Evolutionary conservation across 2,329 filamentous ascomycete genomes (phyloP).

Genomic region (Apiospora rasikravindrae): DNA sequence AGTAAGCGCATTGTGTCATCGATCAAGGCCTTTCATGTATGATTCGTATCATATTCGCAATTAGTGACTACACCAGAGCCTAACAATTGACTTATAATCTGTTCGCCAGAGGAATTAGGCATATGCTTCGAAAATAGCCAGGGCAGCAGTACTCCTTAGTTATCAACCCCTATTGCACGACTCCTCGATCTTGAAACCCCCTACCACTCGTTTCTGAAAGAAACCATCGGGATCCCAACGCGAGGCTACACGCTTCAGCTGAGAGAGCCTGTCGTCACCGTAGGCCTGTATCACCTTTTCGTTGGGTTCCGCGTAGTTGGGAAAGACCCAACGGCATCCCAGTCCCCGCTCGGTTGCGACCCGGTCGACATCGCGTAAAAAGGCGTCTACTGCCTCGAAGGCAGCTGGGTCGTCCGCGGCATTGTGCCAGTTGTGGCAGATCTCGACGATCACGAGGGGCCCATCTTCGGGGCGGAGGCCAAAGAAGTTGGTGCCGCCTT

Average conservation of each 20-base stretch:
- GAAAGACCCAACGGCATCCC: neutral
- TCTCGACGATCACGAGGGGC: neutral
- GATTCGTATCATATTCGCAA: too few species aligned
- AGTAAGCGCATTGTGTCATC: too few species aligned
- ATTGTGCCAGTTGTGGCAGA: neutral
- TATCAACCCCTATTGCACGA: neutral
- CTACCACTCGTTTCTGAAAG: conserved; percentile 8
- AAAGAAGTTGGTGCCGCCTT: neutral
- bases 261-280: neutral
- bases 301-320: neutral
- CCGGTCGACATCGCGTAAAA: neutral
- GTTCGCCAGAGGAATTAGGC: too few species aligned
- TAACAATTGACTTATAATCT: too few species aligned
- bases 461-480: conserved; percentile 1
- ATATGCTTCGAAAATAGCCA: too few species aligned
- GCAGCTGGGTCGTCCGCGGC: neutral
- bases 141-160: too few species aligned
- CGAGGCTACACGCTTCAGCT: neutral
- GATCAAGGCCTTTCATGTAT: too few species aligned
- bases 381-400: neutral
- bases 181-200: neutral
- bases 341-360: neutral
- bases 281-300: conserved; percentile 1
- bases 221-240: neutral
- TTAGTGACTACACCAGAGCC: too few species aligned